Base-by-base conservation (phyloP, 1,284 basidiomycete genomes). In the Wallemia mellicola region DNA sequence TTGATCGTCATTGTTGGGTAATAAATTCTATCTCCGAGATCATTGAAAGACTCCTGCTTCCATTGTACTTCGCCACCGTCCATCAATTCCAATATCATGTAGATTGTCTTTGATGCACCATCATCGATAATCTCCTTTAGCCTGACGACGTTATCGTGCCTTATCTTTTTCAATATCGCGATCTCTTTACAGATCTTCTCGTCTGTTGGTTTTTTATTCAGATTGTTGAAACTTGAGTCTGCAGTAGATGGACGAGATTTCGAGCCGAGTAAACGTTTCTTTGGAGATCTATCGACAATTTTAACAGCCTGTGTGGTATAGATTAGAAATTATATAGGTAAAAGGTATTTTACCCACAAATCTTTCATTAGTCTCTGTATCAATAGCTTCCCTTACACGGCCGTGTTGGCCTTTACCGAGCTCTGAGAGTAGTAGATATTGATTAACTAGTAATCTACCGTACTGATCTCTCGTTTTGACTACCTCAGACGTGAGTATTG, bases 51-150 rank as follows among this genome's bases (percentile, higher is more conserved):
- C n/a, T 48, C 14, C 5, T 48, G 5, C 66, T 81, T 79, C 91
- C 92, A 98, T 65, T 81, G 80, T 58, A 98, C 79, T 70, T 96
- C 89, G 38, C 94, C 92, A 27, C 89, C 89, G 19, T 81, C 81
- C 66, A 95, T 83, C 71, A 87, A 95, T 69, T 99, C 92, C 77
- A 98, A 83, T 57, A 96, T 80, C 80, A 98, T 86, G 70, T 87
- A 94, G 54, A 96, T 84, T 72, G 86, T 86, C 68, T 86, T 84
- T 62, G 79, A 80, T 62, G 84, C 77, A 25, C 81, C 79, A 71
- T 96, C 92, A 69, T 98, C 91, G 65, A 98, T 94, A 67, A 96
- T 89, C 70, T 95, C 89, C 66, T 82, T 80, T 62, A 98, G 76
- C 63, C 82, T 77, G 2, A 98, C 92, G 61, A 98, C 82, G 67